A percentile compares a stretch with the other conserved stretches of the same genome.
These are phyloP conservation scores for Penicillium griseofulvum DNA, from an alignment of 2,329 filamentous ascomycete genomes.

Conservation along the genomic window DNA sequence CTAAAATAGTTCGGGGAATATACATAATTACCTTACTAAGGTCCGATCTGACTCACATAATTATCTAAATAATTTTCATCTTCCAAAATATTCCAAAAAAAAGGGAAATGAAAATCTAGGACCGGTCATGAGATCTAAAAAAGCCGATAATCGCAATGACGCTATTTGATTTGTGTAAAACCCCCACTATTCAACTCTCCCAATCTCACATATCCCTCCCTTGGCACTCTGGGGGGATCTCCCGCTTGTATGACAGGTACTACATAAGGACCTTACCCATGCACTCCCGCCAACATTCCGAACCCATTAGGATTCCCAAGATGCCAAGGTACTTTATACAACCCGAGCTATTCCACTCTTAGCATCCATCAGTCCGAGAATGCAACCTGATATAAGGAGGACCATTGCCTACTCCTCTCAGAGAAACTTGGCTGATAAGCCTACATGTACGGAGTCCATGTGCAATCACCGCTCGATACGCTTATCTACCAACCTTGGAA, in stretches of 20 bases:
- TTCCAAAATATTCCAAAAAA: background rate
- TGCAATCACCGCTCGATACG: background rate
- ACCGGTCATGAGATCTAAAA: conserved; percentile 15
- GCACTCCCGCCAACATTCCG: too few species aligned
- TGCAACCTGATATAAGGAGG: background rate
- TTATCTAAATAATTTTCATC: background rate
- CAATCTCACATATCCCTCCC: background rate
- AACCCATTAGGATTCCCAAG: background rate
- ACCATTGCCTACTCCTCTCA: background rate
- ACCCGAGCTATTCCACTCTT: background rate
- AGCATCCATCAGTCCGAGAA: background rate
- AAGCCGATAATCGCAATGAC: background rate
- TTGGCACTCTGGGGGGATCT: conserved; percentile 17
- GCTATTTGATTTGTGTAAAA: conserved; percentile 3
- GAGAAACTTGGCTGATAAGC: too few species aligned
- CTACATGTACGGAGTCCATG: too few species aligned
- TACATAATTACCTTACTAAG: background rate
- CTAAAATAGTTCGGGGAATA: conserved; percentile 12
- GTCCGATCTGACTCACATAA: background rate
- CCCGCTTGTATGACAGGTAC: conserved; percentile 17
- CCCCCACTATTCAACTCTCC: background rate
- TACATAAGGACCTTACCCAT: too few species aligned
- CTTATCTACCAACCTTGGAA: background rate
- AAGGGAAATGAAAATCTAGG: background rate
- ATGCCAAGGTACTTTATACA: background rate